Conservation (phyloP, 2,329 filamentous ascomycete species). For the Cladophialophora psammophila region DNA sequence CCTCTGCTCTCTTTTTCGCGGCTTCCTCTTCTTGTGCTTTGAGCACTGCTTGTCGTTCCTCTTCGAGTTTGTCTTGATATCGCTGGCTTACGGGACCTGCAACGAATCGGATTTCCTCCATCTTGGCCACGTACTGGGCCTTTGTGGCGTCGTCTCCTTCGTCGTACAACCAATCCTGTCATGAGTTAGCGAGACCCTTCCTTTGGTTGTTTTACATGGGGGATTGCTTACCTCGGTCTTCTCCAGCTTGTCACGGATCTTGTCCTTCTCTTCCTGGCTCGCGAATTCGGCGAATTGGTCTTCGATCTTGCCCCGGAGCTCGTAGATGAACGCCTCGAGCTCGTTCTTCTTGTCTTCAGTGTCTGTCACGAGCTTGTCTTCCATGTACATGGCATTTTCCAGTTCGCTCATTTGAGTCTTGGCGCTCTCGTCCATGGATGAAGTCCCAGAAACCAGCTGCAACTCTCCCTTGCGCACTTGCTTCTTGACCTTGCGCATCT, state of each 20-base stretch:
- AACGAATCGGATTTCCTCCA: slow-evolving; percentile 91
- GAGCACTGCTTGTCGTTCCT: slow-evolving; percentile 77
- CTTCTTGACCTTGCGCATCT: slow-evolving; percentile 98
- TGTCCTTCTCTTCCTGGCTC: slow-evolving; percentile 89
- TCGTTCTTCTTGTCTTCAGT: slow-evolving; percentile 99
- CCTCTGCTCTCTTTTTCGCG: slow-evolving; percentile 68
- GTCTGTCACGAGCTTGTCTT: slow-evolving; percentile 97
- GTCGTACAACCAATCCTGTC: slow-evolving; percentile 95
- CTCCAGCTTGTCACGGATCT: slow-evolving; percentile 83
- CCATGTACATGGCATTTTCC: slow-evolving; percentile 91
- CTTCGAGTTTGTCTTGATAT: slow-evolving; percentile 92
- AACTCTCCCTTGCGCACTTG: slow-evolving; percentile 97
- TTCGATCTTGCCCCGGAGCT: slow-evolving; percentile 92
- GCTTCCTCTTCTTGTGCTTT: slow-evolving; percentile 70
- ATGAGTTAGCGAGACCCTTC: slow-evolving; percentile 37
- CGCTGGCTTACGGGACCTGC: slow-evolving; percentile 92
- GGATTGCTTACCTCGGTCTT: slow-evolving; percentile 75
- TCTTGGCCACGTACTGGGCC: slow-evolving; percentile 91
- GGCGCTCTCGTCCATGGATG: slow-evolving; percentile 73
- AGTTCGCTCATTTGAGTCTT: slow-evolving; percentile 78
- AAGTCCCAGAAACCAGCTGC: slow-evolving; percentile 82
- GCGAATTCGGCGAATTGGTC: slow-evolving; percentile 89
- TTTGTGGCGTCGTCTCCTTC: slow-evolving; percentile 95
- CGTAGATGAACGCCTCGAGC: slow-evolving; percentile 96
- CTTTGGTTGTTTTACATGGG: background rate